Base-by-base conservation (phyloP, 129 eudicot genomes). In the Arctium minus region DNA sequence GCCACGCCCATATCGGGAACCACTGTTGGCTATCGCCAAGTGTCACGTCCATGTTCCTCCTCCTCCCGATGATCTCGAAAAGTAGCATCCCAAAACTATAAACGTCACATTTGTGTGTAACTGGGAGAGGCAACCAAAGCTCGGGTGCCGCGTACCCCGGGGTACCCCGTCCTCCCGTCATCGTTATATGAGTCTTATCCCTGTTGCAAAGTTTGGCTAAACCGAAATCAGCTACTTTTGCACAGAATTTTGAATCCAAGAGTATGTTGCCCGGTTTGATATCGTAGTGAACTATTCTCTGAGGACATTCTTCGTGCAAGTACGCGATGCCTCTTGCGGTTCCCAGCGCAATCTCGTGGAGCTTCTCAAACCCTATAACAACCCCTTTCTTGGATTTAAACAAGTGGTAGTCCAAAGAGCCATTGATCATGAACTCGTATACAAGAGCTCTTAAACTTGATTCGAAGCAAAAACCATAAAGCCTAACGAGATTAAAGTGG, bases 151-250 rank as follows among this genome's bases (percentile, higher is more conserved):
- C 81, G 5, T 85, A 85, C 6, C 85, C 85, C 0, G 82, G 88
- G 17, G 88, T 85, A 7, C 88, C 88, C 0, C 85, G 48, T 18
- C 77, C 48, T 30, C 76, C 72, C 8, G 83, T 56, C 85, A 81
- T 75, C 46, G 79, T 81, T 62, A 76, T 79, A 38, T 76, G 83
- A n/a, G 85, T 76, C 36, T 42, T 72, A 7, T 77, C 88, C 40
- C 78, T 72, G 1, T 76, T 76, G 68, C 80, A 86, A 29, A 86
- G 82, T 36, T 86, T 81, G 1, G 88, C 88, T 68, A 86, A 77
- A 35, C 88, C 88, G 17, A 86, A 86, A 81, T 86, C 85, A 0
- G 85, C 86, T 2, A 86, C 88, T 53, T 86, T 86, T 22, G 88
- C 76, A 2, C 67, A 39, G 2, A 86, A 81, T 0, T 36, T 81